Evolutionary conservation across 2,329 filamentous ascomycete species (phyloP).

Genomic region (Chaetomium globosum): DNA sequence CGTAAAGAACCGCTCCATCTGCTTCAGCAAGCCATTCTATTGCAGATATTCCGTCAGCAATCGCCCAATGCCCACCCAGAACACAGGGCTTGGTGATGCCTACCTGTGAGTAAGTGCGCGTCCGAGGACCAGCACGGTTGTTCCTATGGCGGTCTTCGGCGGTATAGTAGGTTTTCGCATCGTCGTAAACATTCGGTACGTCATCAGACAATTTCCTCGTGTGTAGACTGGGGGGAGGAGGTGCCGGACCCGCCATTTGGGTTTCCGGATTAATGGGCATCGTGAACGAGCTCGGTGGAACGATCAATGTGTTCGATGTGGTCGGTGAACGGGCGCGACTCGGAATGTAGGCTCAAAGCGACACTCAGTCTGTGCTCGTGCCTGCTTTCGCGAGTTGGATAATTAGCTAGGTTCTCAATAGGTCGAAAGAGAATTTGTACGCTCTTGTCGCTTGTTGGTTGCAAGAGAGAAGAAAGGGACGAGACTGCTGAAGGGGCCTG

Average conservation of each 20-base stretch:
- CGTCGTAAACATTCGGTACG: slow-evolving; percentile 53
- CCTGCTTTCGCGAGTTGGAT: not conserved
- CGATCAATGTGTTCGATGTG: not conserved
- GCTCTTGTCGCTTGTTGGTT: not conserved
- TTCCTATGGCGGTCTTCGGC: slow-evolving; percentile 58
- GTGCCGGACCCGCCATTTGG: slow-evolving; percentile 27
- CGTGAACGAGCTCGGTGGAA: slow-evolving; percentile 11
- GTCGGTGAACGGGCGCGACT: not conserved
- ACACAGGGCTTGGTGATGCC: not conserved
- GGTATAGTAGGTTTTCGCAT: slow-evolving; percentile 62
- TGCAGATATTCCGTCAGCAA: slow-evolving; percentile 38
- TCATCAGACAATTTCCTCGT: slow-evolving; percentile 49
- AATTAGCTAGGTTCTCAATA: not conserved
- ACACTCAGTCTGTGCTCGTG: not conserved
- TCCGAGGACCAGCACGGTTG: slow-evolving; percentile 51
- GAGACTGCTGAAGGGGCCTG: slow-evolving; percentile 13
- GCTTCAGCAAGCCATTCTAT: slow-evolving; percentile 57
- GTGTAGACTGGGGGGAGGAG: slow-evolving; percentile 21
- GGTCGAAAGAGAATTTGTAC: not conserved
- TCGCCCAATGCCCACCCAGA: not conserved
- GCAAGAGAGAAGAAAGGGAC: not conserved
- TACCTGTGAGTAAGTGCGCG: slow-evolving; percentile 61
- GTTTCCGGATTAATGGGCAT: slow-evolving; percentile 26
- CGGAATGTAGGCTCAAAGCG: not conserved
- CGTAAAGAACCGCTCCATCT: slow-evolving; percentile 55